Base-by-base conservation (phyloP, 1,139 yeast genomes). In the Candida sp. region DNA sequence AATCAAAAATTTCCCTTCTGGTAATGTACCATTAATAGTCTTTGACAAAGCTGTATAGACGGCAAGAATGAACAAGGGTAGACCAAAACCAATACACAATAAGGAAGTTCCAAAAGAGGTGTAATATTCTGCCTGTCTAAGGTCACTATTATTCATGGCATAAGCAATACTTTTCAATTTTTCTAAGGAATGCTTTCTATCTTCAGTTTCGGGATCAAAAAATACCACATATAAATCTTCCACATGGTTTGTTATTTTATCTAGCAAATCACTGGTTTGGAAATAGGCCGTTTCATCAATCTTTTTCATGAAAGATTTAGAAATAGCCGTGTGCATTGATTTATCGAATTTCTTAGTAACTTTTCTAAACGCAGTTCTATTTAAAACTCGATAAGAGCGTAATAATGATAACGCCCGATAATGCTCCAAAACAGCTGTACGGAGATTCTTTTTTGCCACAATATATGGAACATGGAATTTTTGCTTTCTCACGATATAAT, bases 341-440 rank as follows among this genome's bases (percentile, higher is more conserved):
- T 93, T 93, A 64, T 93, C 99, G 58, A 80, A 90, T 62, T 93
- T 93, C 58, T 93, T 93, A 44, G 90, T 75, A 57, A 93, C 83
- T 56, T 93, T 93, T 45, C 97, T 77, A 55, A 91, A 82, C 0
- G 95, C 99, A 0, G 96, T 90, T 33, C 90, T 75, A 62, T 93
- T 93, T 52, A 91, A 64, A 37, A 83, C 74, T 49, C 88, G 75
- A 60, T 82, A 93, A 1, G 95, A 86, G 52, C 83, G 82, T 43
- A 93, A 70, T 38, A 93, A 71, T 50, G 91, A 90, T 47, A 93
- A 68, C 7, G 87, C 81, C 44, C 96, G 74, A 61, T 91, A 93
- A 52, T 79, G 84, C 56, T 91, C 97, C 45, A 84, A 69, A 11
- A 88, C 64, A 0, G 97, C 97, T 33, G 77, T 75, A 53, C 88